phyloP scores from a whole-genome alignment of 1,284 basidiomycete species.

The Ceratobasidium sp. region DNA sequence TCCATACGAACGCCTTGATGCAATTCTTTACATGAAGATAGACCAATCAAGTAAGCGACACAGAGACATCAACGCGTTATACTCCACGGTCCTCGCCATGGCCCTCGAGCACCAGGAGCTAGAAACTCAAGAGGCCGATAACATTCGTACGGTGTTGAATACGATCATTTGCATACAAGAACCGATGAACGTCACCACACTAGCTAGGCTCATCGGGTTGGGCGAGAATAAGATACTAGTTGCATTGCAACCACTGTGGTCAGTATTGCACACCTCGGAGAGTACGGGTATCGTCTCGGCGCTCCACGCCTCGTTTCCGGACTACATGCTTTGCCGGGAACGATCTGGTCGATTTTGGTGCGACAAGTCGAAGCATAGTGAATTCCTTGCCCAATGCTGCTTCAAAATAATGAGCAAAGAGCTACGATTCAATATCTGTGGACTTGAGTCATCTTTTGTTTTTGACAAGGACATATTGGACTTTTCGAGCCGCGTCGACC shows the following conservation, averaged over 20 bases:
- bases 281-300: not conserved
- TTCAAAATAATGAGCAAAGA: not conserved
- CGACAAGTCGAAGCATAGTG: not conserved
- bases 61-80: constrained; percentile 19
- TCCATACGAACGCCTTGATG: not conserved
- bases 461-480: too few relatives aligned
- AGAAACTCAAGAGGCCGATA: not conserved
- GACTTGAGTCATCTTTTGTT: too few relatives aligned
- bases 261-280: not conserved
- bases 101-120: not conserved
- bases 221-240: not conserved
- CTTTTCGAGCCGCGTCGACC: too few relatives aligned
- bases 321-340: not conserved
- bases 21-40: not conserved
- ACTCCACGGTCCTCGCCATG: constrained; percentile 11
- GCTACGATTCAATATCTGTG: constrained; percentile 29
- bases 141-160: not conserved
- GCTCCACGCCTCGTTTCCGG: constrained; percentile 19
- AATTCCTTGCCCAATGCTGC: not conserved
- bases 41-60: not conserved
- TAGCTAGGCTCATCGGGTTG: not conserved
- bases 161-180: constrained; percentile 7
- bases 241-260: not conserved
- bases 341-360: constrained; percentile 1
- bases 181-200: not conserved